These are phyloP conservation scores for Trichophaea hybrida DNA, from an alignment of 2,329 filamentous ascomycete genomes.

Conservation along the genomic window DNA sequence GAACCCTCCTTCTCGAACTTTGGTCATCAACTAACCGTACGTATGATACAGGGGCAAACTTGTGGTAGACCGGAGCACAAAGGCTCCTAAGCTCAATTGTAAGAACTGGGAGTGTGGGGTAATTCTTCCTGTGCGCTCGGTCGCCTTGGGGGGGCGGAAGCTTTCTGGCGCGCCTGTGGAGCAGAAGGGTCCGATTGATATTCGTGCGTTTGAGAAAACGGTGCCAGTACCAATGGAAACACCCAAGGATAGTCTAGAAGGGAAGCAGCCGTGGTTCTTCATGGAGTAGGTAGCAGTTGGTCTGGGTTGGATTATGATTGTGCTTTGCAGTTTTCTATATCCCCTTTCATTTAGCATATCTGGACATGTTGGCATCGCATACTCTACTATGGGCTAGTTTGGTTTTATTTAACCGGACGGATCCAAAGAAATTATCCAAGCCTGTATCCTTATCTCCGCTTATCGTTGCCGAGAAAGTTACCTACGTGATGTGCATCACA, in stretches of 20 bases:
- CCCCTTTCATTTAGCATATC: neutral
- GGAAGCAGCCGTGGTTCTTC: conserved; percentile 16
- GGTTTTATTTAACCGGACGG: no score
- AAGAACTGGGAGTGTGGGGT: conserved; percentile 96
- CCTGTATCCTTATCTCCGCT: no score
- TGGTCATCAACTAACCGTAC: conserved; percentile 5
- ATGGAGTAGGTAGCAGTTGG: neutral
- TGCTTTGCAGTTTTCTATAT: neutral
- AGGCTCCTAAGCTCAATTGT: conserved; percentile 60
- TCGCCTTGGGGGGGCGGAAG: conserved; percentile 1
- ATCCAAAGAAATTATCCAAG: no score
- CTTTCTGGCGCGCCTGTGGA: conserved; percentile 17
- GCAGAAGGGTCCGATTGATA: conserved; percentile 27
- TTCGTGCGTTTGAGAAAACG: conserved; percentile 40
- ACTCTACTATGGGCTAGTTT: no score
- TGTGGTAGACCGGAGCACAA: conserved; percentile 51
- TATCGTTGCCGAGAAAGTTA: no score
- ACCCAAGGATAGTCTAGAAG: conserved; percentile 36
- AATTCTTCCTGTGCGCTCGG: conserved; percentile 45
- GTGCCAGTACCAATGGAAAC: conserved; percentile 51
- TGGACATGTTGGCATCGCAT: neutral
- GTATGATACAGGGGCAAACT: conserved; percentile 52
- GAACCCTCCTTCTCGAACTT: conserved; percentile 28
- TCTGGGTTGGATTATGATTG: neutral
- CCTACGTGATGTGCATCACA: no score